Conservation (phyloP, 2,329 filamentous ascomycete species). For the Diaporthe capsici region DNA sequence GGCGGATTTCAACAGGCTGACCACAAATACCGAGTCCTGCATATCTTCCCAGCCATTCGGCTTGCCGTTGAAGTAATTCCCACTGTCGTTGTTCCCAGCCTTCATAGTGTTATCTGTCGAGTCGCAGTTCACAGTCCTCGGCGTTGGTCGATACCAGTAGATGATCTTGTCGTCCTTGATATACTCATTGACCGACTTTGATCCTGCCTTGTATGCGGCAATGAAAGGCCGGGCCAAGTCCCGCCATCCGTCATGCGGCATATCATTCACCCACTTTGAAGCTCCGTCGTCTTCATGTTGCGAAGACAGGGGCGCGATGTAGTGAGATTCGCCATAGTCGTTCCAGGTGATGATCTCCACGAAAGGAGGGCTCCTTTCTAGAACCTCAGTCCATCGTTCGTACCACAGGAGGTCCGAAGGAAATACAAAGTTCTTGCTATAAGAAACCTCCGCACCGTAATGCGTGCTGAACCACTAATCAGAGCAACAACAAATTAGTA, state of each 20-base stretch:
- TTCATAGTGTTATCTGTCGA: slow-evolving; percentile 65
- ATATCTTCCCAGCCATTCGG: slow-evolving; percentile 65
- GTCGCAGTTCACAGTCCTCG: slow-evolving; percentile 61
- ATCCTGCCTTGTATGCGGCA: slow-evolving; percentile 65
- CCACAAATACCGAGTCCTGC: slow-evolving; percentile 66
- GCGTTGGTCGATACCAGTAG: slow-evolving; percentile 70
- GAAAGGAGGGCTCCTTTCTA: slow-evolving; percentile 35
- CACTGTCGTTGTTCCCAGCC: slow-evolving; percentile 59
- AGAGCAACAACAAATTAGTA: background rate
- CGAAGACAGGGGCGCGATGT: slow-evolving; percentile 40
- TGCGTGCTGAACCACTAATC: slow-evolving; percentile 42
- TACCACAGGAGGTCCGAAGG: slow-evolving; percentile 41
- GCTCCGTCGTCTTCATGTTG: slow-evolving; percentile 40
- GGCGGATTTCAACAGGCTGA: slow-evolving; percentile 61
- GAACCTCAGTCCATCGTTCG: slow-evolving; percentile 39
- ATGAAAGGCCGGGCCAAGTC: slow-evolving; percentile 69
- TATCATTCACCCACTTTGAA: slow-evolving; percentile 46
- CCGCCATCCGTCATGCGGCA: slow-evolving; percentile 66
- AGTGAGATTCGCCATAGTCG: slow-evolving; percentile 43
- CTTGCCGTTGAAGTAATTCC: slow-evolving; percentile 66
- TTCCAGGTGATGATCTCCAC: slow-evolving; percentile 42
- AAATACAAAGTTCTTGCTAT: slow-evolving; percentile 42
- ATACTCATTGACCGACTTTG: slow-evolving; percentile 51
- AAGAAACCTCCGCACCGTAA: slow-evolving; percentile 39
- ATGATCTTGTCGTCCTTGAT: slow-evolving; percentile 64